A percentile compares a stretch with the other conserved stretches of the same genome.
Conservation (phyloP, 169 alveolate genomes). For the Plasmodium blacklocki region DNA sequence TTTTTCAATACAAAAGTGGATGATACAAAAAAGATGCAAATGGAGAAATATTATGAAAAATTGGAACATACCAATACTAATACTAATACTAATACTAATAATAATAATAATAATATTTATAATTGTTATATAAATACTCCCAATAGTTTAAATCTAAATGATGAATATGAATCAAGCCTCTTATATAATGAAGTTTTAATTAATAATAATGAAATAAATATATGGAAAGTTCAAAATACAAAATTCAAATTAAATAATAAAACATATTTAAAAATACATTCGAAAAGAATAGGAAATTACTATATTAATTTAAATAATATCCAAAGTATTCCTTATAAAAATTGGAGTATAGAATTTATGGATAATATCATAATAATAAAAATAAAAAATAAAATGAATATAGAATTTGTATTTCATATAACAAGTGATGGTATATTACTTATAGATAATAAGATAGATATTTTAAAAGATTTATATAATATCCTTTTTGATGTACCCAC, state of each 20-base stretch:
- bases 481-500: slow-evolving; percentile 28
- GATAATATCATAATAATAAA: slow-evolving; percentile 37
- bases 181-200: neutral
- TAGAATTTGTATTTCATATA: slow-evolving; percentile 52
- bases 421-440: slow-evolving; percentile 41
- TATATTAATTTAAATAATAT: slow-evolving; percentile 47
- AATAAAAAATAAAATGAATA: slow-evolving; percentile 27
- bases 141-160: neutral
- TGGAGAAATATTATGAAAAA: no score
- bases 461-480: slow-evolving; percentile 47
- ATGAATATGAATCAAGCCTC: neutral
- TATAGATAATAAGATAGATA: slow-evolving; percentile 49
- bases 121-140: slow-evolving; percentile 13
- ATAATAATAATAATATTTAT: neutral
- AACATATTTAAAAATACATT: slow-evolving; percentile 45
- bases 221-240: slow-evolving; percentile 28
- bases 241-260: slow-evolving; percentile 27
- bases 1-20: no score
- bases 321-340: slow-evolving; percentile 23
- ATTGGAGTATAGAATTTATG: slow-evolving; percentile 52
- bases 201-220: slow-evolving; percentile 40
- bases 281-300: slow-evolving; percentile 40
- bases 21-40: no score
- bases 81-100: neutral
- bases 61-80: neutral